phyloP scores from a whole-genome alignment of 2,329 filamentous ascomycete genomes.

The Cladosporium phlei region DNA sequence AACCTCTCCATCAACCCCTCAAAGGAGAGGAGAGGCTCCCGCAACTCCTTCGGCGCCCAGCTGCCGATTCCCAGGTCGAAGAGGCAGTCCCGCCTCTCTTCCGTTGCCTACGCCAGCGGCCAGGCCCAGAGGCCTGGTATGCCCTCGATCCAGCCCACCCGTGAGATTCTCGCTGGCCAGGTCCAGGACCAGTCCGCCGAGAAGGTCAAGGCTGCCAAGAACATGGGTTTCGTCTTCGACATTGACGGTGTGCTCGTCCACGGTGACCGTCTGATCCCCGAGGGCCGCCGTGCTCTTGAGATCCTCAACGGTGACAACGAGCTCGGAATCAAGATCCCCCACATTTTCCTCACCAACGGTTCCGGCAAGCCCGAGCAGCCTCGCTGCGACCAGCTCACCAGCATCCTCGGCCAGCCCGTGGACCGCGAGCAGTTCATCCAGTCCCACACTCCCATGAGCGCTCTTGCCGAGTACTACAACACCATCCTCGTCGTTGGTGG shows the following conservation, averaged over 20 bases:
- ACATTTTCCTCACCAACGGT: constrained; percentile 72
- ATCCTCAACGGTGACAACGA: constrained; percentile 73
- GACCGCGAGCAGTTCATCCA: constrained; percentile 72
- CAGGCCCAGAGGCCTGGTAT: constrained; percentile 50
- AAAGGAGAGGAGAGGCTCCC: constrained; percentile 61
- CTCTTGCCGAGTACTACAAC: constrained; percentile 69
- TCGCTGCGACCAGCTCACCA: constrained; percentile 61
- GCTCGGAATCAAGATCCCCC: constrained; percentile 70
- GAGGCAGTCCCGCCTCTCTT: constrained; percentile 63
- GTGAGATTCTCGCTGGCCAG: constrained; percentile 65
- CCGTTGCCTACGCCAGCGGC: constrained; percentile 50
- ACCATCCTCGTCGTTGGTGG: constrained; percentile 72
- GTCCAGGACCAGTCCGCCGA: constrained; percentile 62
- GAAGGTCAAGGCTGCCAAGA: constrained; percentile 66
- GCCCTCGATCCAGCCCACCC: constrained; percentile 56
- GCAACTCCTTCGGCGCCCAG: constrained; percentile 70
- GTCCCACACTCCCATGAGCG: constrained; percentile 72
- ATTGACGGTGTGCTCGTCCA: constrained; percentile 72
- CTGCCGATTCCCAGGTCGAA: constrained; percentile 69
- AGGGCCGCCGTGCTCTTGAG: constrained; percentile 61
- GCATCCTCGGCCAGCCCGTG: constrained; percentile 62
- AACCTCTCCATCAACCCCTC: constrained; percentile 64
- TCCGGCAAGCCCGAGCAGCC: constrained; percentile 65
- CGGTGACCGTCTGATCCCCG: constrained; percentile 64
- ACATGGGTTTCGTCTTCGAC: constrained; percentile 79